Percentiles rank a stretch among this genome's conserved stretches.
phyloP scores from a whole-genome alignment of 345 rosid species.

The Rhizophora mangle region DNA sequence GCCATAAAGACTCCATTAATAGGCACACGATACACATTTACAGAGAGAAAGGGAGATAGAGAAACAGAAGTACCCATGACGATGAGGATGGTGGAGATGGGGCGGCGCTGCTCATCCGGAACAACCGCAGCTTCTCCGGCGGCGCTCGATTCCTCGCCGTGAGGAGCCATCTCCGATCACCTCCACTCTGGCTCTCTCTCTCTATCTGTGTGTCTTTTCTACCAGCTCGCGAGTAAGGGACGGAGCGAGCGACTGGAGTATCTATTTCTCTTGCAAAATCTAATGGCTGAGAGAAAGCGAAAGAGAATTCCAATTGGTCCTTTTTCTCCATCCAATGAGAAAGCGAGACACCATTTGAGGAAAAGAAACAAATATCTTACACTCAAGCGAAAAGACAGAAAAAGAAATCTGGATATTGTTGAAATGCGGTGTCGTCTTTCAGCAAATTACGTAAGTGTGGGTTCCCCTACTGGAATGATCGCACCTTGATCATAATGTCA shows the following conservation, averaged over 20 bases:
- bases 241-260: background rate
- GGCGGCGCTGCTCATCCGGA: constrained; percentile 30
- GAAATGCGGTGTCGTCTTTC: too few relatives aligned
- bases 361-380: too few relatives aligned
- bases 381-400: too few relatives aligned
- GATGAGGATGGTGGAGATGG: constrained; percentile 64
- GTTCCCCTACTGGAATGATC: too few relatives aligned
- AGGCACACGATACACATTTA: background rate
- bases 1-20: constrained; percentile 2
- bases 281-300: background rate
- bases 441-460: too few relatives aligned
- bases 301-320: background rate
- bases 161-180: constrained; percentile 45
- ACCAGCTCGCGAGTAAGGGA: background rate
- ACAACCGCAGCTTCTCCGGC: constrained; percentile 33
- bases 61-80: constrained; percentile 48
- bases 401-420: too few relatives aligned
- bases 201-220: background rate
- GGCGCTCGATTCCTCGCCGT: constrained; percentile 48
- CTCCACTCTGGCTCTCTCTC: constrained; percentile 5
- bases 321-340: too few relatives aligned
- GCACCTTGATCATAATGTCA: too few relatives aligned
- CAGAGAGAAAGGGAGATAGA: background rate
- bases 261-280: background rate
- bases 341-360: too few relatives aligned